These are phyloP conservation scores for Nothophoma quercina DNA, from an alignment of 2,329 filamentous ascomycete species.

Conservation along the genomic window DNA sequence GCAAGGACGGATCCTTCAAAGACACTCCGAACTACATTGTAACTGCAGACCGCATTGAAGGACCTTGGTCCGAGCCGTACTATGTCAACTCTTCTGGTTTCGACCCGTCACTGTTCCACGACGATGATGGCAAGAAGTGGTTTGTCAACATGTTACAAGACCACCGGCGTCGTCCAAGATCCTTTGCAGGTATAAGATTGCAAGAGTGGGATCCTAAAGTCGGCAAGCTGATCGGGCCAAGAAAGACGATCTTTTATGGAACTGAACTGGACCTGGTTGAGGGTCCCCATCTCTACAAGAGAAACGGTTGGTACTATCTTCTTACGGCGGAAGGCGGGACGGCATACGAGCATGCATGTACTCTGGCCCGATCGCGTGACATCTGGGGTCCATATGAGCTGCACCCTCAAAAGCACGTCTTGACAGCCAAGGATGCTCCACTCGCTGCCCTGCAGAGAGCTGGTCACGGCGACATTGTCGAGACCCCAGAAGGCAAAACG, in stretches of 20 bases:
- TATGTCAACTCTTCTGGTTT: conserved; percentile 69
- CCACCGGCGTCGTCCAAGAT: conserved; percentile 41
- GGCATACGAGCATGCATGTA: conserved; percentile 50
- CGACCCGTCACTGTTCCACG: conserved; percentile 58
- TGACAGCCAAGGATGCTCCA: conserved; percentile 50
- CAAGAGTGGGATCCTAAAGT: conserved; percentile 64
- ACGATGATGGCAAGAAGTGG: conserved; percentile 48
- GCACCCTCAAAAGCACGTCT: conserved; percentile 52
- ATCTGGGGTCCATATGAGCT: conserved; percentile 54
- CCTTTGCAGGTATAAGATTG: conserved; percentile 65
- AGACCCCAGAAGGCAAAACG: conserved; percentile 42
- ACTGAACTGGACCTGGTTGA: conserved; percentile 59
- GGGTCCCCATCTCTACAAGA: conserved; percentile 48
- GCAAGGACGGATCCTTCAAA: conserved; percentile 71
- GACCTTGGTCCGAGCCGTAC: conserved; percentile 68
- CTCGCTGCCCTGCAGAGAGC: conserved; percentile 43
- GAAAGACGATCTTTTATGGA: conserved; percentile 61
- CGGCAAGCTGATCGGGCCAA: conserved; percentile 62
- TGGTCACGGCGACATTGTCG: conserved; percentile 49
- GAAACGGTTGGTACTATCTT: conserved; percentile 48
- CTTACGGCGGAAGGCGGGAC: conserved; percentile 52
- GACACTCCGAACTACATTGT: conserved; percentile 71
- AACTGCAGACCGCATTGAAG: conserved; percentile 58
- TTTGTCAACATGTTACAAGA: conserved; percentile 50
- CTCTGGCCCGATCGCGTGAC: conserved; percentile 48